phyloP scores from a whole-genome alignment of 257 asterid species.

The Cordia subcordata region DNA sequence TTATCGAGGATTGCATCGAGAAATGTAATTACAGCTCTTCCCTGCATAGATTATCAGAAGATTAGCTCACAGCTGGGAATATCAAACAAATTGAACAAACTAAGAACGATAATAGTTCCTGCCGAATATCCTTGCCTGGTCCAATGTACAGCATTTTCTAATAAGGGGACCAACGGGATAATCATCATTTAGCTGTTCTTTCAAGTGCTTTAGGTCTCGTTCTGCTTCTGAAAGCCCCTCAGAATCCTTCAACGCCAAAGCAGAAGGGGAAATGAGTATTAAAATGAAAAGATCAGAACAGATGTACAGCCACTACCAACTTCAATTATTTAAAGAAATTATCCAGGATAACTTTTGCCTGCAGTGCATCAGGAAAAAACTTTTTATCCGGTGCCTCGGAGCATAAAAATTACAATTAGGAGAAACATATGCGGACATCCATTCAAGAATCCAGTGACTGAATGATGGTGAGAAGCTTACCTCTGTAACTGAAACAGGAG shows the following conservation, averaged over 20 bases:
- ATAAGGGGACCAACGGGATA: conserved; percentile 91
- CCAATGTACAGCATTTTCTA: conserved; percentile 84
- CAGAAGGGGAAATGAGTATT: conserved; percentile 15
- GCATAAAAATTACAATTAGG: no score
- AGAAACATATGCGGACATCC: no score
- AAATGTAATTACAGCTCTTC: conserved; percentile 81
- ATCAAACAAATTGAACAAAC: neutral
- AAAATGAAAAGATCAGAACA: conserved; percentile 6
- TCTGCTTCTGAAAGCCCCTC: conserved; percentile 87
- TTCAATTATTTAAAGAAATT: no score
- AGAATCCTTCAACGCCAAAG: conserved; percentile 45
- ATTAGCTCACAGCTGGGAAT: neutral
- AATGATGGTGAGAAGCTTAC: conserved; percentile 28
- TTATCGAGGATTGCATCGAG: conserved; percentile 89
- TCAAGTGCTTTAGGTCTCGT: conserved; percentile 62
- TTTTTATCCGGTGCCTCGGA: no score
- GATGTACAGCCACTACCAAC: neutral
- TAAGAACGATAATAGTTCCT: neutral
- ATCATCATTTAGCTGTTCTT: conserved; percentile 77
- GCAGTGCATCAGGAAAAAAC: no score
- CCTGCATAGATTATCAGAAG: conserved; percentile 30
- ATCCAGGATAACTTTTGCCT: no score
- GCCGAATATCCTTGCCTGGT: conserved; percentile 53
- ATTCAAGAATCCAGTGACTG: neutral
- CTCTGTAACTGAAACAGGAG: conserved; percentile 54